Evolutionary conservation across 2,329 filamentous ascomycete species (phyloP).

Genomic region (Ascochyta viciae-villosae): DNA sequence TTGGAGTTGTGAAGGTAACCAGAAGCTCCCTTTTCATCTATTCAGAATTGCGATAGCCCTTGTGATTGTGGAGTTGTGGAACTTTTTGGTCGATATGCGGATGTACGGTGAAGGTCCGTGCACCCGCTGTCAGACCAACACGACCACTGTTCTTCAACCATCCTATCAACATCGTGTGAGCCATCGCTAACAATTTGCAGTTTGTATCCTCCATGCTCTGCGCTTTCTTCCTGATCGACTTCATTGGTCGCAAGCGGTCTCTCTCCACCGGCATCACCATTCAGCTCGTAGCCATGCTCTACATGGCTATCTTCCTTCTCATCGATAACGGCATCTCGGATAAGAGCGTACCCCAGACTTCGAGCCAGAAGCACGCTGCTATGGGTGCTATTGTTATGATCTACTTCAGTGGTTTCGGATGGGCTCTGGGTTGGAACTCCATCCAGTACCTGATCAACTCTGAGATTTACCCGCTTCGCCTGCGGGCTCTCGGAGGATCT

Average conservation of each 20-base stretch:
- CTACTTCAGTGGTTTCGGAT: constrained; percentile 54
- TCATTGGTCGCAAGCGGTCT: constrained; percentile 73
- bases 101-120: no score
- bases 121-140: no score
- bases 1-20: constrained; percentile 65
- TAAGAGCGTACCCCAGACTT: constrained; percentile 57
- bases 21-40: no score
- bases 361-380: constrained; percentile 62
- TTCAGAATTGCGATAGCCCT: no score
- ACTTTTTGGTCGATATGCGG: no score
- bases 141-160: no score
- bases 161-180: no score
- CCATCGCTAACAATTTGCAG: neutral
- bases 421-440: constrained; percentile 67
- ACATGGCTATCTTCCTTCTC: constrained; percentile 63
- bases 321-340: constrained; percentile 65
- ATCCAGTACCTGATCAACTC: constrained; percentile 82
- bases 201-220: constrained; percentile 71
- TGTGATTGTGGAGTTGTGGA: no score
- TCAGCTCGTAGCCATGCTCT: constrained; percentile 61
- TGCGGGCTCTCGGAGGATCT: constrained; percentile 73
- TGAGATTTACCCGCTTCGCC: constrained; percentile 77
- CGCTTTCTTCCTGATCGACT: constrained; percentile 80
- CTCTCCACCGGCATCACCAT: constrained; percentile 57
- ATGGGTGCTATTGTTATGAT: constrained; percentile 74